Percentiles rank a stretch among this genome's conserved stretches.
These are phyloP conservation scores for Cymodocea nodosa DNA, from an alignment of 116 monocot species.

Conservation along the genomic window DNA sequence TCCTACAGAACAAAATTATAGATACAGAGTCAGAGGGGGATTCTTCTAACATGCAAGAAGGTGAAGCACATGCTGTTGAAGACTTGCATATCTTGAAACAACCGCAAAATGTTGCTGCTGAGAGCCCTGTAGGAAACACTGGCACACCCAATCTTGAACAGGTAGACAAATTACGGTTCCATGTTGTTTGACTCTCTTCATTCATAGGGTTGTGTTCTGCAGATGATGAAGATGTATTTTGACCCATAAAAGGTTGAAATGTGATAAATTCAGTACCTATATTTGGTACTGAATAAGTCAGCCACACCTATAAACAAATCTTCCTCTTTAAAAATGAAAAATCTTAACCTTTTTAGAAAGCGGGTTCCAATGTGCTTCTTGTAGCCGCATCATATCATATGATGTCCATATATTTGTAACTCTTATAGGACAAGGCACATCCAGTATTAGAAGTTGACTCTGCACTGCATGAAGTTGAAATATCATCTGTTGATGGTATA, in stretches of 20 bases:
- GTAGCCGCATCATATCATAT: neutral
- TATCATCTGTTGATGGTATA: conserved; percentile 16
- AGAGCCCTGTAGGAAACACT: neutral
- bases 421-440: conserved; percentile 1
- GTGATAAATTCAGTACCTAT: too few relatives aligned
- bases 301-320: too few relatives aligned
- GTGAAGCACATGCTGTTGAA: conserved; percentile 18
- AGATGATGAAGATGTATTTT: too few relatives aligned
- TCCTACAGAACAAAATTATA: neutral
- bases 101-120: neutral
- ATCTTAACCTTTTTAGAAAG: too few relatives aligned
- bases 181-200: too few relatives aligned
- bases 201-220: too few relatives aligned
- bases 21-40: neutral
- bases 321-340: too few relatives aligned
- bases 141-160: neutral
- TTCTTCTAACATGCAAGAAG: conserved; percentile 7
- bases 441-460: neutral
- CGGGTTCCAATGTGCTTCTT: neutral
- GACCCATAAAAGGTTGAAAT: too few relatives aligned
- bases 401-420: neutral
- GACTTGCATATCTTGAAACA: conserved; percentile 13
- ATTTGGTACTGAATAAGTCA: too few relatives aligned
- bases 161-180: neutral
- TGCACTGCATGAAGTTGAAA: neutral